Evolutionary conservation across 768 basidiomycete species (phyloP).

Genomic region (Phanerochaete carnosa): DNA sequence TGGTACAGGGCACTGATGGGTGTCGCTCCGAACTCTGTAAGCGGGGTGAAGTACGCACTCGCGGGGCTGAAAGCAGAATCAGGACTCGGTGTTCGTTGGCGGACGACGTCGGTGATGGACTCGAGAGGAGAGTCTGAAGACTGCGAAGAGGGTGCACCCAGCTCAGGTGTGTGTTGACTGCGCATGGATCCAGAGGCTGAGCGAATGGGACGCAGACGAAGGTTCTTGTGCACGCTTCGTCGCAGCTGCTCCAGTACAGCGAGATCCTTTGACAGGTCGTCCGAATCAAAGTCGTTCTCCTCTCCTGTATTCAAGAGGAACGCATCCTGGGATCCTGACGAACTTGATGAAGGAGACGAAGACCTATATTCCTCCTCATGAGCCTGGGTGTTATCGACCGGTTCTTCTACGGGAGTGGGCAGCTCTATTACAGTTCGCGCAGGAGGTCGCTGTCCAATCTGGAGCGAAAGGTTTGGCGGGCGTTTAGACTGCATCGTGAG

Average conservation of each 20-base stretch:
- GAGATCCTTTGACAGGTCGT: slow-evolving; percentile 67
- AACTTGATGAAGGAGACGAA: slow-evolving; percentile 29
- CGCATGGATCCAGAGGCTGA: slow-evolving; percentile 33
- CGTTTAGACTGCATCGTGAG: slow-evolving; percentile 24
- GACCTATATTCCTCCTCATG: slow-evolving; percentile 19
- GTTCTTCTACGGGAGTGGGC: slow-evolving; percentile 32
- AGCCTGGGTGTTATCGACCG: slow-evolving; percentile 25
- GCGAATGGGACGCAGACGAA: slow-evolving; percentile 74
- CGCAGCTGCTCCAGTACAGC: slow-evolving; percentile 66
- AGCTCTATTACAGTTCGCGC: slow-evolving; percentile 30
- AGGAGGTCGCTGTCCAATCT: slow-evolving; percentile 21
- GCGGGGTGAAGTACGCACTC: slow-evolving; percentile 51
- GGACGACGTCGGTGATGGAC: slow-evolving; percentile 27
- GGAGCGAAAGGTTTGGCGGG: slow-evolving; percentile 51
- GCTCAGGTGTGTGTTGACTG: slow-evolving; percentile 9
- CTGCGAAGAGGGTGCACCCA: slow-evolving; percentile 17
- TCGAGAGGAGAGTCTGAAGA: slow-evolving; percentile 21
- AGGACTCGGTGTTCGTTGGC: slow-evolving; percentile 41
- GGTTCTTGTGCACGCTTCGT: slow-evolving; percentile 70
- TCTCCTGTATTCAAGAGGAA: slow-evolving; percentile 18
- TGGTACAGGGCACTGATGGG: slow-evolving; percentile 29
- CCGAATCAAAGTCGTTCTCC: slow-evolving; percentile 31
- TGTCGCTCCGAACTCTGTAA: slow-evolving; percentile 31
- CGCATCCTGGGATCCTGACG: slow-evolving; percentile 25
- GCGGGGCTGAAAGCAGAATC: slow-evolving; percentile 37